Base-by-base conservation (phyloP, 148 eudicot species). In the Suaeda aralocaspica region DNA sequence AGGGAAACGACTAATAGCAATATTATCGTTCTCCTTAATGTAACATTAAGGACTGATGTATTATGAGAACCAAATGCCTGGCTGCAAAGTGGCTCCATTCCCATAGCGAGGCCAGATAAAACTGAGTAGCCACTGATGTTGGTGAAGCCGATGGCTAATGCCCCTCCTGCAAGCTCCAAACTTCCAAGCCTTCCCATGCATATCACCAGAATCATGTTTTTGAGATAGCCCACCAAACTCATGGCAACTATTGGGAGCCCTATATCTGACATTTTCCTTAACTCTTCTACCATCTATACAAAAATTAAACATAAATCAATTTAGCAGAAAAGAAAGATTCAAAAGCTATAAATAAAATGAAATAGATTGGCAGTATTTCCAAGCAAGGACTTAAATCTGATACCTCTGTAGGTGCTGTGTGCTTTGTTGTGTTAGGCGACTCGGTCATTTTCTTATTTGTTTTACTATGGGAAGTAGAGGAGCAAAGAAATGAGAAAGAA, bases 1-100 rank as follows among this genome's bases (percentile, higher is more conserved):
- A 91, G 7, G 16, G 90, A 85, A 21, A 83, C 81, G 22, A 78
- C 59, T 19, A 91, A 73, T 63, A 91, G 61, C 79, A 91, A 70
- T 14, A 87, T 25, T 9, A 85, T 85, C 16, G 87, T 91, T 81
- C 90, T 76, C 64, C 72, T 84, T 48, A 88, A 76, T 6, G 85
- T 81, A 36, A 81, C 79, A 56, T 80, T 74, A 39, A 77, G 77
- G 71, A 88, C 69, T 13, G 82, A 59, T 29, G 76, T 74, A 74
- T 91, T 91, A 63, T 75, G 73, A 31, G 94, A 88, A 30, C 97
- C 97, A 67, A 81, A 85, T 44, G 88, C 95, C 75, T 91, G 97
- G 89, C 94, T 91, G 70, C 94, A 91, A 22, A 91, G 78, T 46
- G 97, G 97, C 74, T 91, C 97, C 94, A 91, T 86, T 33, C 97